Conservation (phyloP, 257 asterid species). For the Echites panduratus region DNA sequence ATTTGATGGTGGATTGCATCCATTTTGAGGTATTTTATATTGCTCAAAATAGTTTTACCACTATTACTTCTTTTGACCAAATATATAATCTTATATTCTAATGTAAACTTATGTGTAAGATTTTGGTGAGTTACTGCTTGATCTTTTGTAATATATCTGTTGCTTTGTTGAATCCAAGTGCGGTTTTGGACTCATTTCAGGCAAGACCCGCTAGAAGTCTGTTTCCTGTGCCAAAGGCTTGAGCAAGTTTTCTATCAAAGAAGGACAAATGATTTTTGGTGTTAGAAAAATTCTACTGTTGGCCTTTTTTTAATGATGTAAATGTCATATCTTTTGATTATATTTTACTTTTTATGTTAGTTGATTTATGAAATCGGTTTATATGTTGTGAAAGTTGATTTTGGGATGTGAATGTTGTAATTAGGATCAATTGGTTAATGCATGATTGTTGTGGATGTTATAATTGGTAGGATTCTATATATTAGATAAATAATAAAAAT, state of each 20-base stretch:
- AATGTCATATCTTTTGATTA: too few relatives aligned
- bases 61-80: background rate
- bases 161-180: constrained; percentile 79
- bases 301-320: too few relatives aligned
- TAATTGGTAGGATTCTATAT: too few relatives aligned
- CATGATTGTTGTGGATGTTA: too few relatives aligned
- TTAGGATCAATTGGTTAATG: too few relatives aligned
- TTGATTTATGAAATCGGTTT: too few relatives aligned
- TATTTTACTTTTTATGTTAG: too few relatives aligned
- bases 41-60: background rate
- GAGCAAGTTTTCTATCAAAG: constrained; percentile 72
- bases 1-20: background rate
- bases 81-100: background rate
- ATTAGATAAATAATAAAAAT: too few relatives aligned
- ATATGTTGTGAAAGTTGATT: too few relatives aligned
- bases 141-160: constrained; percentile 49
- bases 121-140: constrained; percentile 17
- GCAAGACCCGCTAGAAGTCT: constrained; percentile 90
- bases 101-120: background rate
- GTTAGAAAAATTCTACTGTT: too few relatives aligned
- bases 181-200: constrained; percentile 83
- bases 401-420: too few relatives aligned
- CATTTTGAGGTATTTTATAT: background rate
- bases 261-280: too few relatives aligned
- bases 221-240: constrained; percentile 67